Base-by-base conservation (phyloP, 2,329 filamentous ascomycete species). In the Diaporthe capsici region DNA sequence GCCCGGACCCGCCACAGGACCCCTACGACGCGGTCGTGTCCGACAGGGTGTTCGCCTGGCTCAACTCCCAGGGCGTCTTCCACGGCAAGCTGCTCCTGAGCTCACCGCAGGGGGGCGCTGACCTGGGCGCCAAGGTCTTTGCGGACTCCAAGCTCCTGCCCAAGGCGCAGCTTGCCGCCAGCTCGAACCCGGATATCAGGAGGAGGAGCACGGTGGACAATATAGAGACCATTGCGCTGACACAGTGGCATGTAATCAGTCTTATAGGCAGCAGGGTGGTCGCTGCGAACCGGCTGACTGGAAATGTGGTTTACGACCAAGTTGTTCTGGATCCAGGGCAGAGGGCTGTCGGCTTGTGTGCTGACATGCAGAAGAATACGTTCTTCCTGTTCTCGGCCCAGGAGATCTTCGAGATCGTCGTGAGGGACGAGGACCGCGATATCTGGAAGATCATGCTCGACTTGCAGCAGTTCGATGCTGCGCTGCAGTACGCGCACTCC, bases 391-490 rank as follows among this genome's bases (percentile, higher is more conserved):
- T 98, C 81, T 98, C 96, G 0, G 90, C 91, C 0, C 90, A 94
- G 74, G 95, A 98, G 81, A 98, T 99, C 70, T 98, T 95, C 79
- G 97, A 99, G 85, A 93, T 99, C 75, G 94, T 97, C 17, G 93
- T 96, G 17, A 93, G 92, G 60, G 95, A 98, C 74, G 97, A 99
- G 83, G 94, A 96, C 79, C 89, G 97, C 79, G 94, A 98, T 82
- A 92, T 98, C 22, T 99, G 97, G 97, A 95, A 95, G 82, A 95
- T 98, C 71, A 94, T 98, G 91, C 89, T 98, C 75, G 91, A 94
- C 80, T 90, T 93, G 78, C 94, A 97, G 80, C 92, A 97, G 79
- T 99, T 98, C 79, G 96, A 98, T 79, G 91, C 93, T 28, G 97
- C 97, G 9, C 90, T 98, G 76, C 93, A 93, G 79, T 97, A 97